Conservation (phyloP, 2,329 filamentous ascomycete genomes). For the Helotiales sp. region DNA sequence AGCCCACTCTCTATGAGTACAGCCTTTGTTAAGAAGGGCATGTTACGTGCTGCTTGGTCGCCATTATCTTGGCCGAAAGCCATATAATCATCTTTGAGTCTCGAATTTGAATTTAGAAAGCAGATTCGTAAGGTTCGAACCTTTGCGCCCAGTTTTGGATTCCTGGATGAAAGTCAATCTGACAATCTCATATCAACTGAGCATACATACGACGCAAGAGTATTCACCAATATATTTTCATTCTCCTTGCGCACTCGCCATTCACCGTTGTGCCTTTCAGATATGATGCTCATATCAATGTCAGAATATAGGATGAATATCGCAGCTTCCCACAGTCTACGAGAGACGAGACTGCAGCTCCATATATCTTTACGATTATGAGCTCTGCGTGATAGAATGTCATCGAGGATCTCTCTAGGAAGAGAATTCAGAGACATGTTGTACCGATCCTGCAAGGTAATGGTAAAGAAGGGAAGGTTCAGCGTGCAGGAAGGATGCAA, state of each 20-base stretch:
- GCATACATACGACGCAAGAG: constrained; percentile 3
- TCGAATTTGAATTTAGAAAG: background rate
- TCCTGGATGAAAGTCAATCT: constrained; percentile 5
- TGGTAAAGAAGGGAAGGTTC: constrained; percentile 1
- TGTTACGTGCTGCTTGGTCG: background rate
- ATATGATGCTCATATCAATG: constrained; percentile 1
- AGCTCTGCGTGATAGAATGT: constrained; percentile 2
- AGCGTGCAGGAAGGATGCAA: no score
- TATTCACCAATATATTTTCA: background rate
- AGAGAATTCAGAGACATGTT: background rate
- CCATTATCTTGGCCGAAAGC: constrained; percentile 6
- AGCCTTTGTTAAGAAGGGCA: background rate
- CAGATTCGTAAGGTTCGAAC: constrained; percentile 3
- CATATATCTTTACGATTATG: constrained; percentile 1
- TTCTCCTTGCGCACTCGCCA: background rate
- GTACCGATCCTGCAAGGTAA: background rate
- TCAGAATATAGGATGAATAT: constrained; percentile 6
- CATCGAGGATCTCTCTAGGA: background rate
- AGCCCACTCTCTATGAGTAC: background rate
- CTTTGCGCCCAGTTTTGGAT: constrained; percentile 4
- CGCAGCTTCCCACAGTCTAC: constrained; percentile 1
- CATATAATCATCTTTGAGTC: background rate
- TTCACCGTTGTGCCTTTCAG: background rate
- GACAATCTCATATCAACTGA: background rate
- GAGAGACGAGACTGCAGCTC: constrained; percentile 8